Evolutionary conservation across 2,329 filamentous ascomycete genomes (phyloP).

Genomic region (Pseudogymnoascus sp.): DNA sequence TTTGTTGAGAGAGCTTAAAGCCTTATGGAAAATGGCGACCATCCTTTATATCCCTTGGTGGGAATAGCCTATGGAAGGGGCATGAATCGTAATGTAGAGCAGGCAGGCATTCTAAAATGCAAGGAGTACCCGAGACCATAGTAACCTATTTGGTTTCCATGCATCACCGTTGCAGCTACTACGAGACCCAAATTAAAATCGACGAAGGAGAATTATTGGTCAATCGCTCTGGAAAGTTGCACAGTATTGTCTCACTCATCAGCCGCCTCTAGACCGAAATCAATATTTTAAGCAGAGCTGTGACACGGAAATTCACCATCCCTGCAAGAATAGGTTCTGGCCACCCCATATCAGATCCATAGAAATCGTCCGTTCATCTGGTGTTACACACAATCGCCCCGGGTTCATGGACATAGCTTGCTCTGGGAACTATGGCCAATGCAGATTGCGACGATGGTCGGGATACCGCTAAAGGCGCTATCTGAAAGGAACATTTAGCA

Average conservation of each 20-base stretch:
- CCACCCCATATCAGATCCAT: background rate
- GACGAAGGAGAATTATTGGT: background rate
- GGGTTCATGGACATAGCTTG: background rate
- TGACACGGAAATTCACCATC: background rate
- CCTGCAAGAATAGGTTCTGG: background rate
- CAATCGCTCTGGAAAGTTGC: background rate
- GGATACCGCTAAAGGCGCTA: background rate
- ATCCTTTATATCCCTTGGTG: background rate
- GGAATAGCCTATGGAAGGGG: background rate
- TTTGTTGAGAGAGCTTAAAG: background rate
- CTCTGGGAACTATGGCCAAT: background rate
- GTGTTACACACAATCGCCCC: background rate
- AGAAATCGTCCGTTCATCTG: background rate
- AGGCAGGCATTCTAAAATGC: background rate
- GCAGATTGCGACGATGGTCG: background rate
- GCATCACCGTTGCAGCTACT: background rate
- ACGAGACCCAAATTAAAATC: background rate
- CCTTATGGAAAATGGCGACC: background rate
- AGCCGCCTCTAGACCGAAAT: background rate
- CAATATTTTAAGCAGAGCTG: background rate
- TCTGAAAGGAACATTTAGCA: too few relatives aligned
- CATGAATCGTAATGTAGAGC: background rate
- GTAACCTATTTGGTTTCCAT: background rate
- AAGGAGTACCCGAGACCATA: background rate
- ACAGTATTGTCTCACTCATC: background rate